phyloP scores from a whole-genome alignment of 352 stramenopile genomes.

The Phytophthora cryptogea region DNA sequence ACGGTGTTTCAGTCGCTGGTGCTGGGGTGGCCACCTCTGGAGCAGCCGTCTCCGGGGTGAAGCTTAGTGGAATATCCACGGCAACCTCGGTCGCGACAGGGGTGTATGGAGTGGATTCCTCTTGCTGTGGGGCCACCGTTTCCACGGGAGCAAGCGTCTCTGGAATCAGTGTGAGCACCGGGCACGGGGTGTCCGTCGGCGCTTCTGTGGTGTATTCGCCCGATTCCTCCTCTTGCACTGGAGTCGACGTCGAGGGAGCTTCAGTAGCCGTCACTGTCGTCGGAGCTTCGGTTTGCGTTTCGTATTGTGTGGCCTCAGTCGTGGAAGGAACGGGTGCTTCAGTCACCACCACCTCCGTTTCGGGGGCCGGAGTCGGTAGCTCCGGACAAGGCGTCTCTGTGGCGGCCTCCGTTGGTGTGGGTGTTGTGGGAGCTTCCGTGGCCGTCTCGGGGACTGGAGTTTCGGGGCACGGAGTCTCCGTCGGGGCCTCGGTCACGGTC shows the following conservation, averaged over 20 bases:
- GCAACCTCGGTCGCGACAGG: constrained; percentile 9
- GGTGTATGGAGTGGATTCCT: constrained; percentile 1
- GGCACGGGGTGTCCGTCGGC: constrained; percentile 14
- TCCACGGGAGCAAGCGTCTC: constrained; percentile 5
- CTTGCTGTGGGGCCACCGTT: too few species aligned
- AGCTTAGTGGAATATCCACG: constrained; percentile 1
- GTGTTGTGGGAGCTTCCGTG: constrained; percentile 12
- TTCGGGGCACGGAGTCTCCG: constrained; percentile 1
- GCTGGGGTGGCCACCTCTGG: constrained; percentile 1
- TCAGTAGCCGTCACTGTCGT: background rate
- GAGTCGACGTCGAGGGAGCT: background rate
- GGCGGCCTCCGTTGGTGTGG: background rate
- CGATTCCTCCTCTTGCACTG: background rate
- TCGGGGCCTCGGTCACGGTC: background rate
- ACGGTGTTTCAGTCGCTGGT: constrained; percentile 11
- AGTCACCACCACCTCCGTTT: constrained; percentile 2
- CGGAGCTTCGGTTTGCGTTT: background rate
- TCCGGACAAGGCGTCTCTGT: constrained; percentile 25
- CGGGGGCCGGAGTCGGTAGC: constrained; percentile 9
- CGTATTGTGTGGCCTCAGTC: background rate
- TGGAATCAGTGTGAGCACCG: constrained; percentile 12
- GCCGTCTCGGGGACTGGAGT: constrained; percentile 1
- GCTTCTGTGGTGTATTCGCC: constrained; percentile 8
- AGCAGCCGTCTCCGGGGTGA: background rate
- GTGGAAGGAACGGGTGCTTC: background rate